Evolutionary conservation across 768 basidiomycete genomes (phyloP).

Genomic region (Tylopilus sp.): DNA sequence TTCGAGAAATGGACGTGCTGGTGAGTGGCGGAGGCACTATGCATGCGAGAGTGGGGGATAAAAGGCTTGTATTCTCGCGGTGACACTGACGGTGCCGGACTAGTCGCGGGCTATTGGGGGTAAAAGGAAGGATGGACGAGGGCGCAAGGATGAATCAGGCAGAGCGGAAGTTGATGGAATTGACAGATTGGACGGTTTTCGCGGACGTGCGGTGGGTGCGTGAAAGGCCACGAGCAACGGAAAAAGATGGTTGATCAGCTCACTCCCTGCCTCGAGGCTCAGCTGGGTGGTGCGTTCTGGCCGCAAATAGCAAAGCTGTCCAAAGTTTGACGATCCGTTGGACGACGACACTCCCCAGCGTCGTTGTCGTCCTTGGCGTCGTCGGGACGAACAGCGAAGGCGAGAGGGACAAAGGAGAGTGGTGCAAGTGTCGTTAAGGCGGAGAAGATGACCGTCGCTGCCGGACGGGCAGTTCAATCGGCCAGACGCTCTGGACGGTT

Average conservation of each 20-base stretch:
- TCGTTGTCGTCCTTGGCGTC: conserved; percentile 4
- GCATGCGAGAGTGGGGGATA: conserved; percentile 37
- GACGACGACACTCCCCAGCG: conserved; percentile 4
- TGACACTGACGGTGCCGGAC: conserved; percentile 24
- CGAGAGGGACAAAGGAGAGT: conserved; percentile 16
- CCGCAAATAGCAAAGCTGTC: conserved; percentile 22
- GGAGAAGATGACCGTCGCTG: conserved; percentile 15
- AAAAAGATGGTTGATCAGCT: conserved; percentile 27
- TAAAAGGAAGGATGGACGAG: conserved; percentile 24
- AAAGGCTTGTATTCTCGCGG: conserved; percentile 26
- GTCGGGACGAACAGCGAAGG: not conserved
- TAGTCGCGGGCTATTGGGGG: conserved; percentile 26
- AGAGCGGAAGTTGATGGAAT: conserved; percentile 27
- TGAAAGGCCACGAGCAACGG: conserved; percentile 34
- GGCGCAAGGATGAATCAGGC: conserved; percentile 30
- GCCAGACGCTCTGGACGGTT: not conserved
- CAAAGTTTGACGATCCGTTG: conserved; percentile 12
- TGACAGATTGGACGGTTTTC: conserved; percentile 28
- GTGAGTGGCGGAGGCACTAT: conserved; percentile 38
- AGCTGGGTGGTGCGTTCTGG: conserved; percentile 14
- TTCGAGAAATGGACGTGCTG: conserved; percentile 35
- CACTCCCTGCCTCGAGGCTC: conserved; percentile 30
- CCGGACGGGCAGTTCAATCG: no score
- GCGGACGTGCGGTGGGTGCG: conserved; percentile 34
- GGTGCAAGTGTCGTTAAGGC: conserved; percentile 19